Percentiles rank a stretch among this genome's conserved stretches.
These are phyloP conservation scores for Xylaria hypoxylon DNA, from an alignment of 2,329 filamentous ascomycete species.

Conservation along the genomic window DNA sequence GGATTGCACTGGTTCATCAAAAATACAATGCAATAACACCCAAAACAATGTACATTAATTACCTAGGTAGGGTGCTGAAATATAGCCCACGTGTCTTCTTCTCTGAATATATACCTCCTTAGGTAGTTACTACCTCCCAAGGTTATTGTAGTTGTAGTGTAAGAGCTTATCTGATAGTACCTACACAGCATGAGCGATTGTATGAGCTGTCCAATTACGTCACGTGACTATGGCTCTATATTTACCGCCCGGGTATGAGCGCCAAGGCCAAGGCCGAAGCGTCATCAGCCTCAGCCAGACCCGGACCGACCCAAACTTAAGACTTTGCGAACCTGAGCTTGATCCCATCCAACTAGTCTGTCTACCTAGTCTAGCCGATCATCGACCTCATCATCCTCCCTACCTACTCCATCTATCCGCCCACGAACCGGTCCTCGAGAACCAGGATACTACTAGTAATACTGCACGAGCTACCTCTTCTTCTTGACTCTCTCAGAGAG, in stretches of 20 bases:
- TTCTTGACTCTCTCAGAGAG: not conserved
- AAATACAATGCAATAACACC: conserved; percentile 28
- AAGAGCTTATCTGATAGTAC: too few relatives aligned
- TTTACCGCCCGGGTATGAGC: too few relatives aligned
- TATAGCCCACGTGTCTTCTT: too few relatives aligned
- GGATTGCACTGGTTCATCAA: conserved; percentile 31
- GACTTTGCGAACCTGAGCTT: not conserved
- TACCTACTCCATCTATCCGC: not conserved
- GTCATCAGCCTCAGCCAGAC: conserved; percentile 21
- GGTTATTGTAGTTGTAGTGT: too few relatives aligned
- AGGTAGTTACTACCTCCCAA: too few relatives aligned
- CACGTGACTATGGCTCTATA: conserved; percentile 17
- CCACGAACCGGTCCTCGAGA: too few relatives aligned
- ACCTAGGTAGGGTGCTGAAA: too few relatives aligned
- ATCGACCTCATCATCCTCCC: not conserved
- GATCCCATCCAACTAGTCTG: too few relatives aligned
- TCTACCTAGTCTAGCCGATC: not conserved
- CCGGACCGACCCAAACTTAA: not conserved
- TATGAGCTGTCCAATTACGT: not conserved
- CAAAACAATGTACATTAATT: not conserved
- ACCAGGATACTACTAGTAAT: not conserved
- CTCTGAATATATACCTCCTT: too few relatives aligned
- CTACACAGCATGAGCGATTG: too few relatives aligned
- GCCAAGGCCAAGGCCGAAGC: conserved; percentile 29
- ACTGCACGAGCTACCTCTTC: not conserved